Base-by-base conservation (phyloP, 2,329 filamentous ascomycete species). In the Dactylellina sp. region DNA sequence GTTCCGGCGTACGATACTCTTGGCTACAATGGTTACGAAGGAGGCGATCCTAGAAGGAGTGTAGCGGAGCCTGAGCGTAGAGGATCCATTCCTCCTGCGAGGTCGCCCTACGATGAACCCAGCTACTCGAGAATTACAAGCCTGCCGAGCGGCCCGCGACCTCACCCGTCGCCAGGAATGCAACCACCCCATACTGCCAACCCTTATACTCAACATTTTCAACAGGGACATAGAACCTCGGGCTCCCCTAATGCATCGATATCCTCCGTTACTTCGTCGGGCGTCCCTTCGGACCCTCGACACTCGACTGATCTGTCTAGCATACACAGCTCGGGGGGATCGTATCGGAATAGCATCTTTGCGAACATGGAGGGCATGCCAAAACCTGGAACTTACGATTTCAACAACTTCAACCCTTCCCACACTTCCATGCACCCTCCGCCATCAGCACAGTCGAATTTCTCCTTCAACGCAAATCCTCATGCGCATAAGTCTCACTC, bases 241-340 rank as follows among this genome's bases (percentile, higher is more conserved):
- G 83, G 84, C 76, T 84, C 85, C 76, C 85, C 42, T 80, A 81
- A 56, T 81, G 81, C 59, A 78, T 79, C 64, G 79, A 83, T 64
- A 80, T 81, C 57, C 80, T 81, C 22, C 82, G 82, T 50, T 18
- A 80, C 79, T 62, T 81, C 80, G 4, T 79, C 78, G 20, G 83
- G 81, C 11, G 83, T 59, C 39, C 60, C 70, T 1, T 81, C 82
- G 37, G 85, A 84, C 78, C 85, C 85, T 42, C 83, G 86, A 78
- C 83, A 83, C 47, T 88, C 86, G 14, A 84, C 86, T 70, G 88
- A 90, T 79, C 87, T 89, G 78, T 84, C 85, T 66, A 89, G 88
- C 80, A 82, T 89, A 76, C 85, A 88, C 79, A 76, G 68, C 63
- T 75, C 75, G 39, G 68, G 71, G 39, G 70, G 66, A 35, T 66